Conservation (phyloP, 768 basidiomycete genomes). For the Mycena venus region DNA sequence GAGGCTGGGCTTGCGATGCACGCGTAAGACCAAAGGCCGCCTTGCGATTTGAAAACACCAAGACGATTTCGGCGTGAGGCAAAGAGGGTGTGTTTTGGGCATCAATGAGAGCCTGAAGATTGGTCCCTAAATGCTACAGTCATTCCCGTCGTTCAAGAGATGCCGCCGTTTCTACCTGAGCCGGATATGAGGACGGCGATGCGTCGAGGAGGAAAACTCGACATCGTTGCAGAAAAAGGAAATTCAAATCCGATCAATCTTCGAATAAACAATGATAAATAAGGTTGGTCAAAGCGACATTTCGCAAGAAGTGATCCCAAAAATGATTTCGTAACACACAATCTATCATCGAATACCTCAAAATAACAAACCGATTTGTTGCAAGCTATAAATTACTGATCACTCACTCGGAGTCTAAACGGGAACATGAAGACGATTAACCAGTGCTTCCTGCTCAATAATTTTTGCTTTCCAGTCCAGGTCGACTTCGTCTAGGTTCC, state of each 20-base stretch:
- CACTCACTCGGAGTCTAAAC: background rate
- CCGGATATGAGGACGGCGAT: slow-evolving; percentile 66
- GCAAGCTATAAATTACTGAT: no score
- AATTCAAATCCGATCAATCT: background rate
- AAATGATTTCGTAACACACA: no score
- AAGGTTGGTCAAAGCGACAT: background rate
- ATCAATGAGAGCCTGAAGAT: slow-evolving; percentile 96
- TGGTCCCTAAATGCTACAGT: slow-evolving; percentile 74
- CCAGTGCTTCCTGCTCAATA: slow-evolving; percentile 21
- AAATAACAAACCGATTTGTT: no score
- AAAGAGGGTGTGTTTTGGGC: slow-evolving; percentile 83
- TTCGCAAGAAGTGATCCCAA: no score
- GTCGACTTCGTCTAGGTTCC: slow-evolving; percentile 28
- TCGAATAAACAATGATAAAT: background rate
- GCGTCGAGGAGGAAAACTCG: slow-evolving; percentile 10
- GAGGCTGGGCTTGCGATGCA: slow-evolving; percentile 76
- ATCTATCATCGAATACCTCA: no score
- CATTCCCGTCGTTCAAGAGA: slow-evolving; percentile 20
- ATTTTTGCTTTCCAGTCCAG: slow-evolving; percentile 25
- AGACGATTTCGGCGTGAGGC: slow-evolving; percentile 76
- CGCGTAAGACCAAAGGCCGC: slow-evolving; percentile 90
- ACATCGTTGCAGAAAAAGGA: slow-evolving; percentile 2
- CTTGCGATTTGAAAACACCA: slow-evolving; percentile 94
- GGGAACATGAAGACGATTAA: slow-evolving; percentile 23
- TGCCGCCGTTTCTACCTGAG: slow-evolving; percentile 57